Evolutionary conservation across 2,329 filamentous ascomycete genomes (phyloP).

Genomic region (Dothidotthia symphoricarpi): DNA sequence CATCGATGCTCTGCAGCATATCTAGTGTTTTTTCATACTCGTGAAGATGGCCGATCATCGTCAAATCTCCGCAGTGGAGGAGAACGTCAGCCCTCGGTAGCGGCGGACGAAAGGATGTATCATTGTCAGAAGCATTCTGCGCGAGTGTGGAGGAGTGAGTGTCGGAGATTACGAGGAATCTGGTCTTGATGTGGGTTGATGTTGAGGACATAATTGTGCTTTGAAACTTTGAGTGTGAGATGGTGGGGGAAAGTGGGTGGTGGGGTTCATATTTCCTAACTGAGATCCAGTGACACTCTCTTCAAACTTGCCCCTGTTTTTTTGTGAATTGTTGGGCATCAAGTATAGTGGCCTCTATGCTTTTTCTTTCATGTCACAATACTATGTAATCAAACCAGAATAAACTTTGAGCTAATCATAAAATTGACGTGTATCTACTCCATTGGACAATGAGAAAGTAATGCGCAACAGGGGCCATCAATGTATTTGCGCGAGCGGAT

Average conservation of each 20-base stretch:
- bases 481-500: too few species aligned
- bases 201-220: conserved; percentile 14
- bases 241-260: conserved; percentile 5
- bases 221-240: conserved; percentile 1
- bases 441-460: too few species aligned
- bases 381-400: too few species aligned
- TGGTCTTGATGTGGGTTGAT: conserved; percentile 33
- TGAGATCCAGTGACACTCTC: too few species aligned
- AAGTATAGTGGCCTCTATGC: too few species aligned
- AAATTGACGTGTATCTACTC: too few species aligned
- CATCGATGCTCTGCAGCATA: conserved; percentile 51
- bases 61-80: conserved; percentile 60
- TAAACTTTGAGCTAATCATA: too few species aligned
- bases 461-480: too few species aligned
- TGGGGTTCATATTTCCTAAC: too few species aligned
- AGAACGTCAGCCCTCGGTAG: conserved; percentile 55
- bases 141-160: conserved; percentile 36
- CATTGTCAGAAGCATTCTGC: conserved; percentile 8
- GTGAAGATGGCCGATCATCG: conserved; percentile 48
- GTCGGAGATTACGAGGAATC: conserved; percentile 48
- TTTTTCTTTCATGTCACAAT: too few species aligned
- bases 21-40: conserved; percentile 52
- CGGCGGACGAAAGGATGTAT: conserved; percentile 36
- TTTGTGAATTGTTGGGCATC: too few species aligned
- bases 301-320: too few species aligned